These are phyloP conservation scores for Apiotrichum veenhuisii DNA, from an alignment of 1,284 basidiomycete species.

Conservation along the genomic window DNA sequence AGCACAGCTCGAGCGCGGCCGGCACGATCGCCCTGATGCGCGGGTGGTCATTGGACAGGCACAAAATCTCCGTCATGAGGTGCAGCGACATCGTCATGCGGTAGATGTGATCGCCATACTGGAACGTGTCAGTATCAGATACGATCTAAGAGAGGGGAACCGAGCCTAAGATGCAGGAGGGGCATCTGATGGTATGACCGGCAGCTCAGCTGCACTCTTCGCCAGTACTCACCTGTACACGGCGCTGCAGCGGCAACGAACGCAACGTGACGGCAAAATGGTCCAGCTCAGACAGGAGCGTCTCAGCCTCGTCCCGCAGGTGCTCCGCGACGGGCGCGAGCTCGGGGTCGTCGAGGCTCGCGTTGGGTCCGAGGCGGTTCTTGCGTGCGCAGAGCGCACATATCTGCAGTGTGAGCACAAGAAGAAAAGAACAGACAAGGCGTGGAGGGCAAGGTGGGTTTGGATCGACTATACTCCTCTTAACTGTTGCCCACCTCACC, in stretches of 20 bases:
- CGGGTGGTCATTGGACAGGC: background rate
- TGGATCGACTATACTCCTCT: too few relatives aligned
- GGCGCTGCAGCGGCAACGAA: constrained; percentile 7
- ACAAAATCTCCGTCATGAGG: constrained; percentile 19
- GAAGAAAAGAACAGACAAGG: too few relatives aligned
- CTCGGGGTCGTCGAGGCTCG: constrained; percentile 5
- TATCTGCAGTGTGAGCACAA: constrained; percentile 3
- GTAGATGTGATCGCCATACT: constrained; percentile 22
- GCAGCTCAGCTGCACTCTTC: background rate
- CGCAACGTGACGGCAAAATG: constrained; percentile 8
- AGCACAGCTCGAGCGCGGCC: constrained; percentile 16
- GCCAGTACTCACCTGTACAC: constrained; percentile 17
- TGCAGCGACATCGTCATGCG: constrained; percentile 15
- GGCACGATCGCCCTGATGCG: constrained; percentile 2
- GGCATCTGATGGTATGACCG: too few relatives aligned
- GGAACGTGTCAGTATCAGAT: background rate
- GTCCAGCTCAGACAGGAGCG: constrained; percentile 10
- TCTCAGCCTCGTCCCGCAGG: constrained; percentile 7
- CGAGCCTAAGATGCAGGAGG: too few relatives aligned
- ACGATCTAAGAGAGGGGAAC: too few relatives aligned
- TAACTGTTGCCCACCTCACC: too few relatives aligned
- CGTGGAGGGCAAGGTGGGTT: too few relatives aligned
- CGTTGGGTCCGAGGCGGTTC: constrained; percentile 5
- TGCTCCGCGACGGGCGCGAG: constrained; percentile 8
- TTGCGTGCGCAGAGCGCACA: constrained; percentile 6